These are phyloP conservation scores for Cryptococcus sp. DNA, from an alignment of 1,284 basidiomycete species.

Conservation along the genomic window DNA sequence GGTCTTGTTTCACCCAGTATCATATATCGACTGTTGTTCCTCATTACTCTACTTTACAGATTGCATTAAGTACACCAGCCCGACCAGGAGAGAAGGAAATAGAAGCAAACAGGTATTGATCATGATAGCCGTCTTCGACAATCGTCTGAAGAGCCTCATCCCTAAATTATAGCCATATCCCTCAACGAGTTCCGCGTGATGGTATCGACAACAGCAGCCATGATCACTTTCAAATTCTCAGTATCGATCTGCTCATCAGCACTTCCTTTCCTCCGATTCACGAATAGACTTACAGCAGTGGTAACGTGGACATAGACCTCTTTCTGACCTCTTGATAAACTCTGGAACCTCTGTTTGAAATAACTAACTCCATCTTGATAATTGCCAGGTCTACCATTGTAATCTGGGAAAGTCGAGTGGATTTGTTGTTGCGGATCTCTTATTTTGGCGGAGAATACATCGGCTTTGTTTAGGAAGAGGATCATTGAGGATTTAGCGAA, in stretches of 20 bases:
- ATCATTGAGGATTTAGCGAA: conserved; percentile 52
- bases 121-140: too few relatives aligned
- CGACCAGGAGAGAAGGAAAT: too few relatives aligned
- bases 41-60: too few relatives aligned
- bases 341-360: conserved; percentile 80
- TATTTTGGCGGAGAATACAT: conserved; percentile 82
- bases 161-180: conserved; percentile 22
- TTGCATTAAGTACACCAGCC: too few relatives aligned
- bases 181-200: conserved; percentile 12
- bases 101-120: too few relatives aligned
- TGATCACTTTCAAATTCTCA: conserved; percentile 23
- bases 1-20: too few relatives aligned
- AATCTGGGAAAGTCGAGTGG: conserved; percentile 28
- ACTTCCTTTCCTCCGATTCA: conserved; percentile 62
- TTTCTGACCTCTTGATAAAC: conserved; percentile 77
- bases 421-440: conserved; percentile 58
- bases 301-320: conserved; percentile 66
- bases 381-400: conserved; percentile 58
- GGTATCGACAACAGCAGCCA: conserved; percentile 18
- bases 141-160: too few relatives aligned
- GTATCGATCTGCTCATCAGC: conserved; percentile 5
- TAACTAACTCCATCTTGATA: conserved; percentile 55
- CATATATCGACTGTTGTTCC: too few relatives aligned
- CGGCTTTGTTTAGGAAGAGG: conserved; percentile 85
- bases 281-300: conserved; percentile 13